Conservation (phyloP, 345 rosid species). For the Lenwebbia sp. region DNA sequence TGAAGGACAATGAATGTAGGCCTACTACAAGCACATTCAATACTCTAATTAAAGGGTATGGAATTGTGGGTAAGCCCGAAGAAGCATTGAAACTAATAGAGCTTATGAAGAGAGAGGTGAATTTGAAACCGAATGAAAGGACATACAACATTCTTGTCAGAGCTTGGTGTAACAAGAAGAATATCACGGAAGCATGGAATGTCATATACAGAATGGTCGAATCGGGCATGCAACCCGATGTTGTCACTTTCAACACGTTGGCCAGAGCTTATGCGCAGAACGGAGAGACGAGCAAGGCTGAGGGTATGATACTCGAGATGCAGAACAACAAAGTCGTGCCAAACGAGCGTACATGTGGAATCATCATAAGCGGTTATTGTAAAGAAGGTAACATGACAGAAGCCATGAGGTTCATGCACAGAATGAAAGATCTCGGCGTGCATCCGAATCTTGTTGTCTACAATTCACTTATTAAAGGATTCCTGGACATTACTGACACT, state of each 20-base stretch:
- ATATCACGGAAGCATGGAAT: slow-evolving; percentile 70
- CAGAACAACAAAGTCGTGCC: slow-evolving; percentile 46
- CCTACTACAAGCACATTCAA: slow-evolving; percentile 80
- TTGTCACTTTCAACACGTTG: slow-evolving; percentile 70
- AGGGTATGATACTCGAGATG: slow-evolving; percentile 71
- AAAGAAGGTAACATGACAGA: slow-evolving; percentile 75
- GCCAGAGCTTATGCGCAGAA: slow-evolving; percentile 64
- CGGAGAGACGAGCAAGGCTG: slow-evolving; percentile 54
- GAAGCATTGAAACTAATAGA: slow-evolving; percentile 58
- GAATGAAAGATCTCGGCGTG: slow-evolving; percentile 80
- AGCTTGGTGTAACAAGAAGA: slow-evolving; percentile 73
- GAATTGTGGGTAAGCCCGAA: slow-evolving; percentile 61
- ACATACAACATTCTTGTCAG: slow-evolving; percentile 70
- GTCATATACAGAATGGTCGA: slow-evolving; percentile 58
- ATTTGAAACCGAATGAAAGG: slow-evolving; percentile 59
- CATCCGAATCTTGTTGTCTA: slow-evolving; percentile 77
- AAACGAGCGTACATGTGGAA: slow-evolving; percentile 78
- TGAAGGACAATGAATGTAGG: slow-evolving; percentile 72
- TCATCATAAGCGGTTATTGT: slow-evolving; percentile 68
- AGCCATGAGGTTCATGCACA: slow-evolving; percentile 59
- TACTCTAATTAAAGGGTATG: slow-evolving; percentile 85
- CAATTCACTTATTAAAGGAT: slow-evolving; percentile 81
- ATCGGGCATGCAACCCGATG: slow-evolving; percentile 63
- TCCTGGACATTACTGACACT: slow-evolving; percentile 43
- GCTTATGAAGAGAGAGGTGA: slow-evolving; percentile 40